Percentiles rank a stretch among this genome's conserved stretches.
These are phyloP conservation scores for Pythium rhizo-oryzae DNA, from an alignment of 352 stramenopile genomes.

Conservation along the genomic window DNA sequence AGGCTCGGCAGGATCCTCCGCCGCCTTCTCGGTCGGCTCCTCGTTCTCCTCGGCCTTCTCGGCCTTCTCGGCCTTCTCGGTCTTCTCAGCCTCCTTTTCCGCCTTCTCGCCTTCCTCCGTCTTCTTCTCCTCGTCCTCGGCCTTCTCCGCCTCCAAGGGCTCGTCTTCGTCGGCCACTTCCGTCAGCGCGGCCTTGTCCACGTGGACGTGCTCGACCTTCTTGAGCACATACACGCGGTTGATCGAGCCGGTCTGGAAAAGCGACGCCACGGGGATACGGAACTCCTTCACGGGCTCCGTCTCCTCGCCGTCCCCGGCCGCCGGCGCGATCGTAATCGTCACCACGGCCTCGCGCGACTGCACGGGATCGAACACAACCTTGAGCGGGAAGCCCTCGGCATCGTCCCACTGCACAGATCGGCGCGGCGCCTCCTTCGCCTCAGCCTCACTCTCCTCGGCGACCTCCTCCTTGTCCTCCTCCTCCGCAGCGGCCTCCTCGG, in stretches of 20 bases:
- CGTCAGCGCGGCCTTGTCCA: slow-evolving; percentile 28
- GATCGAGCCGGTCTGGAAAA: slow-evolving; percentile 63
- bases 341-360: slow-evolving; percentile 82
- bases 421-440: not conserved
- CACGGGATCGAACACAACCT: slow-evolving; percentile 83
- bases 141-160: not conserved
- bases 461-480: not conserved
- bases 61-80: slow-evolving; percentile 14
- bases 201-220: slow-evolving; percentile 30
- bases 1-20: slow-evolving; percentile 32
- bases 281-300: slow-evolving; percentile 78
- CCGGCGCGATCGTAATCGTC: slow-evolving; percentile 57
- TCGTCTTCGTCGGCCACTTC: slow-evolving; percentile 11
- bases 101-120: not conserved
- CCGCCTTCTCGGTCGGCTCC: slow-evolving; percentile 21
- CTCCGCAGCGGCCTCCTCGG: no score
- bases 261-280: slow-evolving; percentile 70
- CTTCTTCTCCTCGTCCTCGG: slow-evolving; percentile 9
- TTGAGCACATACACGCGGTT: slow-evolving; percentile 74
- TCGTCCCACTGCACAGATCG: slow-evolving; percentile 39
- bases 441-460: not conserved
- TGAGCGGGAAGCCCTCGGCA: slow-evolving; percentile 49
- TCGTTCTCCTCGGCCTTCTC: slow-evolving; percentile 28
- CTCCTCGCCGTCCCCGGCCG: slow-evolving; percentile 43
- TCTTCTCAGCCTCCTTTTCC: not conserved